These are phyloP conservation scores for Cyclotella sp. DNA, from an alignment of 108 stramenopile genomes.

Conservation along the genomic window DNA sequence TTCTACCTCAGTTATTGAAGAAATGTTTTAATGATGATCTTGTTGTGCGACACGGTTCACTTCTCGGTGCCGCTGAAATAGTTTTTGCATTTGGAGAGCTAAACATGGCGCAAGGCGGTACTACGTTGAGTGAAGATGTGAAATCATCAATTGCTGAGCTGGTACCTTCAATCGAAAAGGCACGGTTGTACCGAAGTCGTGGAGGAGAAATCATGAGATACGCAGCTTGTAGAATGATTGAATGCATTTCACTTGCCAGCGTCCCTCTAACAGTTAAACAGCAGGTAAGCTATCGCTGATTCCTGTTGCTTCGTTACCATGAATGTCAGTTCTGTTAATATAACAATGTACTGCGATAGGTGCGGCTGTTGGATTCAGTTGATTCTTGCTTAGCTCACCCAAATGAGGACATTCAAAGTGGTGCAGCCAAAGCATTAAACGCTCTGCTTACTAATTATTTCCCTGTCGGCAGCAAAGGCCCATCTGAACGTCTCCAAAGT, in stretches of 20 bases:
- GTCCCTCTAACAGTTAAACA: constrained; percentile 77
- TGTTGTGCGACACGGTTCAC: constrained; percentile 86
- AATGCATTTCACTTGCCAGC: constrained; percentile 79
- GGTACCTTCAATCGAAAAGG: constrained; percentile 91
- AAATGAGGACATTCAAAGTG: constrained; percentile 86
- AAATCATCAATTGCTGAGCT: constrained; percentile 60
- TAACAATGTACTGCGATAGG: constrained; percentile 34
- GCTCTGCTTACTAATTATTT: constrained; percentile 83
- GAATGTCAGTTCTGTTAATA: background rate
- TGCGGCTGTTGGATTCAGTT: constrained; percentile 89
- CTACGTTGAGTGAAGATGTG: constrained; percentile 24
- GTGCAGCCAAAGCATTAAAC: constrained; percentile 79
- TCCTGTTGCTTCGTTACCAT: background rate
- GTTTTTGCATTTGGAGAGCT: constrained; percentile 70
- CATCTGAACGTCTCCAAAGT: constrained; percentile 84
- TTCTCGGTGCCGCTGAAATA: constrained; percentile 86
- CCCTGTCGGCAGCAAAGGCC: constrained; percentile 81
- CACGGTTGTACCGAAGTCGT: constrained; percentile 94
- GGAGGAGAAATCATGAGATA: constrained; percentile 95
- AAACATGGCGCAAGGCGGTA: constrained; percentile 24
- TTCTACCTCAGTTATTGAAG: constrained; percentile 79
- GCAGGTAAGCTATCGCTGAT: constrained; percentile 54
- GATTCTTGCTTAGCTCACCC: constrained; percentile 94
- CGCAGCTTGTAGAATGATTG: constrained; percentile 93
- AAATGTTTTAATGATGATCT: constrained; percentile 69